Conservation (phyloP, 495 filamentous ascomycete species). For the Daldinia decipiens region DNA sequence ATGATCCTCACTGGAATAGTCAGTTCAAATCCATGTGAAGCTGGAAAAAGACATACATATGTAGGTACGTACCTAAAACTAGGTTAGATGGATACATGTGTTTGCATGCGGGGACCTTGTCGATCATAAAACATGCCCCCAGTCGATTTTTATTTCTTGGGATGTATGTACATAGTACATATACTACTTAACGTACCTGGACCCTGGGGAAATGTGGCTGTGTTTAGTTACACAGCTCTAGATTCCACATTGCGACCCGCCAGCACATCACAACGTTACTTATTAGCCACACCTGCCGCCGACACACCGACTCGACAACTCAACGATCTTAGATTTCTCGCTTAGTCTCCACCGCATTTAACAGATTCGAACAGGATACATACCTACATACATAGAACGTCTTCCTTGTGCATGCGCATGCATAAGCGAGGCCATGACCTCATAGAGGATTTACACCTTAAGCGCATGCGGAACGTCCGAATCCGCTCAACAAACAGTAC, state of each 20-base stretch:
- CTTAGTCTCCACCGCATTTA: slow-evolving; percentile 22
- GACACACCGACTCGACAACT: slow-evolving; percentile 29
- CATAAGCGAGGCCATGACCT: slow-evolving; percentile 40
- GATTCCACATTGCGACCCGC: slow-evolving; percentile 24
- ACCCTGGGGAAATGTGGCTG: slow-evolving; percentile 36
- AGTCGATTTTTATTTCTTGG: neutral
- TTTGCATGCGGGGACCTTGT: slow-evolving; percentile 1
- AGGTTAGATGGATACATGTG: neutral
- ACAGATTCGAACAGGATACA: slow-evolving; percentile 9
- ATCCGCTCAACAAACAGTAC: slow-evolving; percentile 20
- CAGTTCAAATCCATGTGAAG: slow-evolving; percentile 38
- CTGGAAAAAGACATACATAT: slow-evolving; percentile 29
- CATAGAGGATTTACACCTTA: slow-evolving; percentile 20
- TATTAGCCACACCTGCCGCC: slow-evolving; percentile 40
- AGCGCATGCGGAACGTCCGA: slow-evolving; percentile 33
- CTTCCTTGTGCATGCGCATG: slow-evolving; percentile 5
- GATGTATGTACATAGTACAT: neutral
- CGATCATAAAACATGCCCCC: neutral
- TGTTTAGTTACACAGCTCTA: slow-evolving; percentile 19
- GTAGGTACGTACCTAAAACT: neutral
- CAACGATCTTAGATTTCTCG: slow-evolving; percentile 21
- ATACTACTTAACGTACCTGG: too few relatives aligned
- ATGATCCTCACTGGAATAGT: neutral
- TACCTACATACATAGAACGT: neutral
- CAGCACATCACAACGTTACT: slow-evolving; percentile 38